Conservation (phyloP, 805 yeast genomes). For the Pichia deserticola region DNA sequence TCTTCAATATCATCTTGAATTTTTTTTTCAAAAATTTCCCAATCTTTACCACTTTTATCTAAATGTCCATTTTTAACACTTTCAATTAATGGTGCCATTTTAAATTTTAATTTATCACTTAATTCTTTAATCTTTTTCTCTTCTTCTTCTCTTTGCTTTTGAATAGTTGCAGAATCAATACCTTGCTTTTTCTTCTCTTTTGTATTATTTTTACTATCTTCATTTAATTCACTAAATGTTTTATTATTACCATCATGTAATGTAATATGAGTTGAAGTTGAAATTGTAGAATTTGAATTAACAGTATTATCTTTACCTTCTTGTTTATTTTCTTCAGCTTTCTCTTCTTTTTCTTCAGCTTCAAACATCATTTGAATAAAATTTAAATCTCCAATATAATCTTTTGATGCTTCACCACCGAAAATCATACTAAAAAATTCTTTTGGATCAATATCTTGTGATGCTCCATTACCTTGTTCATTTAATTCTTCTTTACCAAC, state of each 20-base stretch:
- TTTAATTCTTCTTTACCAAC: constrained; percentile 56
- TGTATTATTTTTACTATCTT: constrained; percentile 9
- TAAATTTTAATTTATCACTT: constrained; percentile 42
- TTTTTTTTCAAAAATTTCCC: constrained; percentile 51
- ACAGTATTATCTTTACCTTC: constrained; percentile 34
- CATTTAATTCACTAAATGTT: constrained; percentile 10
- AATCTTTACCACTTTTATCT: constrained; percentile 32
- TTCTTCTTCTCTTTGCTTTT: constrained; percentile 28
- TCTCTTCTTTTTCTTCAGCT: constrained; percentile 29
- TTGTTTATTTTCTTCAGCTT: constrained; percentile 33
- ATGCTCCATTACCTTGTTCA: constrained; percentile 43
- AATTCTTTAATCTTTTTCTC: constrained; percentile 50
- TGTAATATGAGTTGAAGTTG: constrained; percentile 2
- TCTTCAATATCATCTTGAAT: constrained; percentile 77
- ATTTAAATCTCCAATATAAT: constrained; percentile 83
- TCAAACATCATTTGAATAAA: constrained; percentile 64
- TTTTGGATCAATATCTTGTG: constrained; percentile 60
- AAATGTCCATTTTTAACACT: constrained; percentile 33
- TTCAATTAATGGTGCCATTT: constrained; percentile 33
- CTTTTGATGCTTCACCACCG: constrained; percentile 85
- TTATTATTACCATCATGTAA: constrained; percentile 6
- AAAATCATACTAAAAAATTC: constrained; percentile 66
- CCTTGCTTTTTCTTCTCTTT: constrained; percentile 13
- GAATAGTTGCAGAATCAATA: constrained; percentile 21
- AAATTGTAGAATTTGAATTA: background rate